Percentiles rank a stretch among this genome's conserved stretches.
These are phyloP conservation scores for Fusarium verticillioides DNA, from an alignment of 2,329 filamentous ascomycete species.

Conservation along the genomic window DNA sequence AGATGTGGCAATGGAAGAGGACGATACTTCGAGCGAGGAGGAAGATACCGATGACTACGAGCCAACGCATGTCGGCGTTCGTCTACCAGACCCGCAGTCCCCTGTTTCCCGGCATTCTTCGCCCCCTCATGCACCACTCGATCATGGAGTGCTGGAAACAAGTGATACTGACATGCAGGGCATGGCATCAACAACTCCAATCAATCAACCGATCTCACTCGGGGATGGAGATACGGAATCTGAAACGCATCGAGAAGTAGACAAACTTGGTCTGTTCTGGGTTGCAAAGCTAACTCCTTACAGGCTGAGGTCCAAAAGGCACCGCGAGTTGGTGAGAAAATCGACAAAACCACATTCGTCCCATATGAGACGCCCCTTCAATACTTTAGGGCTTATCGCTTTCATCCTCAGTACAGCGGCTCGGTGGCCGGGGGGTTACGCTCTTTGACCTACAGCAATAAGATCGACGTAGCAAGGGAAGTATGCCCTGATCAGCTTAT, in stretches of 20 bases:
- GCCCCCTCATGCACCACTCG: conserved; percentile 25
- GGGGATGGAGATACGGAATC: conserved; percentile 40
- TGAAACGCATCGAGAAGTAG: conserved; percentile 57
- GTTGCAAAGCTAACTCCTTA: conserved; percentile 31
- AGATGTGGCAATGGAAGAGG: conserved; percentile 43
- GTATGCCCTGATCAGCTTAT: conserved; percentile 82
- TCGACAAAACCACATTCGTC: conserved; percentile 44
- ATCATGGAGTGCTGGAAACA: conserved; percentile 39
- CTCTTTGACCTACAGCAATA: conserved; percentile 93
- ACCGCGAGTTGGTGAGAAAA: not conserved
- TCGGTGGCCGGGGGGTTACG: conserved; percentile 80
- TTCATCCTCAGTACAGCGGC: conserved; percentile 80
- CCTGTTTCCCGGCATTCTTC: conserved; percentile 1
- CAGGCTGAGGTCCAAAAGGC: conserved; percentile 31
- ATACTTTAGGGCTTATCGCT: conserved; percentile 88
- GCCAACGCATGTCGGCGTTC: conserved; percentile 58
- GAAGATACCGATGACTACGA: conserved; percentile 64
- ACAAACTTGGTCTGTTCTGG: conserved; percentile 44
- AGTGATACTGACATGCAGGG: conserved; percentile 44
- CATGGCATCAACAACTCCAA: conserved; percentile 33
- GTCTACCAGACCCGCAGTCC: conserved; percentile 22
- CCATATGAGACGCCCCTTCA: conserved; percentile 87
- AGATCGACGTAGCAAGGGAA: conserved; percentile 79
- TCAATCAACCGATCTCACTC: conserved; percentile 48
- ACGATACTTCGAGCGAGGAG: conserved; percentile 29